These are phyloP conservation scores for Apiotrichum domesticum DNA, from an alignment of 1,284 basidiomycete species.

Conservation along the genomic window DNA sequence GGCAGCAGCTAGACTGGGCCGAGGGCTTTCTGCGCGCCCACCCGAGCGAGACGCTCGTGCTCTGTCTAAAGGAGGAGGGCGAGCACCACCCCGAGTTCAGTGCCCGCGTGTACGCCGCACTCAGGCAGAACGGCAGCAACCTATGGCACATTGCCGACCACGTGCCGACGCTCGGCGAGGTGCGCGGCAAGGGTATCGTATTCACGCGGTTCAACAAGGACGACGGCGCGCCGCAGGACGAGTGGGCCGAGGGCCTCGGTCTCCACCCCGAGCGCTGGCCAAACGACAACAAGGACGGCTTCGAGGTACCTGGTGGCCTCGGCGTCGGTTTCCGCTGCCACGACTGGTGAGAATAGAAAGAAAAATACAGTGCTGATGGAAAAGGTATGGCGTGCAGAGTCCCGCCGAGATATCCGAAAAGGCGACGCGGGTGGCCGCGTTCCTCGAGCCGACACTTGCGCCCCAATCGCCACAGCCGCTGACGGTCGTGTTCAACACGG, in stretches of 20 bases:
- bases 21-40: conserved; percentile 61
- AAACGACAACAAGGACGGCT: conserved; percentile 63
- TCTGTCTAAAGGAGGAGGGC: conserved; percentile 80
- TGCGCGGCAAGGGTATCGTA: conserved; percentile 71
- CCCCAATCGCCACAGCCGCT: conserved; percentile 35
- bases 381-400: conserved; percentile 68
- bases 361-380: neutral
- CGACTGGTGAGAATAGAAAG: conserved; percentile 60
- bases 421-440: conserved; percentile 48
- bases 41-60: conserved; percentile 64
- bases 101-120: conserved; percentile 58
- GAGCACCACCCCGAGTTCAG: conserved; percentile 53
- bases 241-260: conserved; percentile 54
- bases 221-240: conserved; percentile 39
- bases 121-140: conserved; percentile 54
- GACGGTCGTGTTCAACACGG: conserved; percentile 71
- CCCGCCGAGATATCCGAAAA: conserved; percentile 76
- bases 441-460: conserved; percentile 18
- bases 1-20: conserved; percentile 55
- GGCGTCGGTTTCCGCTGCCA: conserved; percentile 55
- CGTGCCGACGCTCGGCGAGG: conserved; percentile 70
- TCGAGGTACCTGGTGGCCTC: conserved; percentile 56
- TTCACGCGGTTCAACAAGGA: conserved; percentile 76
- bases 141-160: conserved; percentile 76
- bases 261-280: conserved; percentile 79